phyloP scores from a whole-genome alignment of 2,329 filamentous ascomycete species.

The Fusarium sp. region DNA sequence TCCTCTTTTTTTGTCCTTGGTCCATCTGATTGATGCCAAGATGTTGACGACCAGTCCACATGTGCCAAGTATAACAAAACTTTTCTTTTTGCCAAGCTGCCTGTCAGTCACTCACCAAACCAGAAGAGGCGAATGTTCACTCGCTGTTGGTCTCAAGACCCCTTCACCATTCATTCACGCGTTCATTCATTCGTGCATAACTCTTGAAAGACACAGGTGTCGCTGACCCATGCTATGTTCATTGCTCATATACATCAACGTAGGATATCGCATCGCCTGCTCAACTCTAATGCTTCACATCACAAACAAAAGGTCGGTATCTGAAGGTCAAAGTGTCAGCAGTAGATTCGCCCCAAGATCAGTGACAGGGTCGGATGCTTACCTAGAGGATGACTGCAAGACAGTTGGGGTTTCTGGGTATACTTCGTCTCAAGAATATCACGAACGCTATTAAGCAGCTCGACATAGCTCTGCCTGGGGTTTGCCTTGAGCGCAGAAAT shows the following conservation, averaged over 20 bases:
- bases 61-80: background rate
- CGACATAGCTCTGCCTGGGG: constrained; percentile 94
- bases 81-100: background rate
- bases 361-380: constrained; percentile 53
- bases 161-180: background rate
- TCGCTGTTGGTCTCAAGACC: background rate
- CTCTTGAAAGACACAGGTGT: background rate
- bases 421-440: constrained; percentile 90
- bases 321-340: constrained; percentile 51
- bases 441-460: constrained; percentile 94
- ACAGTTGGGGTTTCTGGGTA: constrained; percentile 93
- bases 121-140: background rate
- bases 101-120: background rate
- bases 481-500: constrained; percentile 91
- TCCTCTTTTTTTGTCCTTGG: constrained; percentile 1
- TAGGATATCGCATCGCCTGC: constrained; percentile 65
- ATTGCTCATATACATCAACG: constrained; percentile 4
- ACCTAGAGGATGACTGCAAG: constrained; percentile 96
- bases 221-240: background rate
- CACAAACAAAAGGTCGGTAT: constrained; percentile 73
- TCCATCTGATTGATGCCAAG: background rate
- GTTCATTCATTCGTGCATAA: constrained; percentile 14
- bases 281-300: constrained; percentile 58
- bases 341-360: background rate
- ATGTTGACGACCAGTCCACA: background rate